Percentiles rank a stretch among this genome's conserved stretches.
Conservation (phyloP, 371 early-diverging fungal species). For the Lichtheimia ornata region DNA sequence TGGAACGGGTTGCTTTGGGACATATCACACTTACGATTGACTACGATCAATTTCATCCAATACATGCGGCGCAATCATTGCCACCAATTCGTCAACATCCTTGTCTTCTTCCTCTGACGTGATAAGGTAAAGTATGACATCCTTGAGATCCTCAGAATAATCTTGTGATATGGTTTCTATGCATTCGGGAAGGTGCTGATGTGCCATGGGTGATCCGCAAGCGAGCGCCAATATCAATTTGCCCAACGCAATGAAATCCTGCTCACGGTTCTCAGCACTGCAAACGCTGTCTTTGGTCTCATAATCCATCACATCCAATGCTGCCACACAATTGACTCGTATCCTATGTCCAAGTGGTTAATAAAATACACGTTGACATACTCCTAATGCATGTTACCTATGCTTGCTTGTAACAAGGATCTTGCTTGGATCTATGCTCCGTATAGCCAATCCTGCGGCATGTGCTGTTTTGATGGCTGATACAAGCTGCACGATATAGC, state of each 20-base stretch:
- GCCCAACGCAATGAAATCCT: constrained; percentile 84
- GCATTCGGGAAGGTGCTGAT: constrained; percentile 70
- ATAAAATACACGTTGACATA: too few species aligned
- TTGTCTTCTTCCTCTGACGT: constrained; percentile 70
- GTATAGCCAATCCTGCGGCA: constrained; percentile 74
- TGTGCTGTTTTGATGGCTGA: constrained; percentile 87
- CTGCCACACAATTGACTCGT: constrained; percentile 79
- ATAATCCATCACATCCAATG: constrained; percentile 84
- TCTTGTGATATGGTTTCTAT: constrained; percentile 73
- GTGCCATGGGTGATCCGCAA: constrained; percentile 67
- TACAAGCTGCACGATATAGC: constrained; percentile 82
- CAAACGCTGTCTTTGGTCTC: constrained; percentile 55
- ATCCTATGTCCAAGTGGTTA: constrained; percentile 42
- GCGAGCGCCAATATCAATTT: constrained; percentile 81
- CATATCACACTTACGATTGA: constrained; percentile 47
- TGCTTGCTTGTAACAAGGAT: constrained; percentile 83
- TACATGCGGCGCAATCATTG: constrained; percentile 78
- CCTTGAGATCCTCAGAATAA: constrained; percentile 80
- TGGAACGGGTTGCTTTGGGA: not conserved
- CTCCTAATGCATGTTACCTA: constrained; percentile 42
- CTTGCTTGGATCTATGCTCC: constrained; percentile 78
- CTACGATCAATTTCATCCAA: constrained; percentile 68
- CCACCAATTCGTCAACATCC: constrained; percentile 81
- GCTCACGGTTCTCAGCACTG: constrained; percentile 32
- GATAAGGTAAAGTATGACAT: constrained; percentile 76